Percentiles rank a stretch among this genome's conserved stretches.
These are phyloP conservation scores for Piper longum DNA, from an alignment of 164 flowering plant genomes.

Conservation along the genomic window DNA sequence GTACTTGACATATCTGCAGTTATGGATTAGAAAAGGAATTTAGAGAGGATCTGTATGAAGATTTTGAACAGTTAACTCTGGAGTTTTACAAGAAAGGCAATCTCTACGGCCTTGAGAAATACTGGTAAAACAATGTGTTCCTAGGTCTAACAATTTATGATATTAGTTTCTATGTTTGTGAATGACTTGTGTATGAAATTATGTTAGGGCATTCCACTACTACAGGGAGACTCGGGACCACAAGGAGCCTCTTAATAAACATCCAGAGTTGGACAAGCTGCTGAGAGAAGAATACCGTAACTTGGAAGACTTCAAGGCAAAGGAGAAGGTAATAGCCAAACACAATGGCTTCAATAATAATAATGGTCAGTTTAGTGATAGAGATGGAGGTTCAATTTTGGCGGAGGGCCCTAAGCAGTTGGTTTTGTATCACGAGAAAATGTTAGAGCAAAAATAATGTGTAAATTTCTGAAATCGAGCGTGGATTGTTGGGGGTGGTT, in stretches of 20 bases:
- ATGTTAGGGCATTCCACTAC: conserved; percentile 87
- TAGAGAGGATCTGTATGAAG: conserved; percentile 61
- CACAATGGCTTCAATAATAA: conserved; percentile 14
- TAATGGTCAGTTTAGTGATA: conserved; percentile 3
- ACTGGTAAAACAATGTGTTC: conserved; percentile 41
- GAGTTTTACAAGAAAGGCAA: conserved; percentile 74
- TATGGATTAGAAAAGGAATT: conserved; percentile 92
- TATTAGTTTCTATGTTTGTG: background rate
- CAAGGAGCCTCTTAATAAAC: conserved; percentile 40
- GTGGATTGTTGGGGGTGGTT: background rate
- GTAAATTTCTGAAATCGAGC: conserved; percentile 1
- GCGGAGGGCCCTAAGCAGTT: conserved; percentile 11
- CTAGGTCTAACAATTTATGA: background rate
- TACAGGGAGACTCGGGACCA: conserved; percentile 32
- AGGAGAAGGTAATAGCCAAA: conserved; percentile 19
- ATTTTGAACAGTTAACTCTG: conserved; percentile 72
- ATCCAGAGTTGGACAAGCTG: conserved; percentile 67
- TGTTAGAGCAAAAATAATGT: background rate
- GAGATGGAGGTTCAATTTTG: conserved; percentile 4
- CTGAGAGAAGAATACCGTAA: conserved; percentile 62
- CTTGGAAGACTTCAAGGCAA: conserved; percentile 70
- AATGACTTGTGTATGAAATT: background rate
- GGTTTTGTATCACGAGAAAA: conserved; percentile 3
- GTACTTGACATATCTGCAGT: conserved; percentile 23
- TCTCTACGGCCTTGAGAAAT: conserved; percentile 91